Evolutionary conservation across 306 rosid species (phyloP).

Genomic region (Herpetospermum pedunculosum): DNA sequence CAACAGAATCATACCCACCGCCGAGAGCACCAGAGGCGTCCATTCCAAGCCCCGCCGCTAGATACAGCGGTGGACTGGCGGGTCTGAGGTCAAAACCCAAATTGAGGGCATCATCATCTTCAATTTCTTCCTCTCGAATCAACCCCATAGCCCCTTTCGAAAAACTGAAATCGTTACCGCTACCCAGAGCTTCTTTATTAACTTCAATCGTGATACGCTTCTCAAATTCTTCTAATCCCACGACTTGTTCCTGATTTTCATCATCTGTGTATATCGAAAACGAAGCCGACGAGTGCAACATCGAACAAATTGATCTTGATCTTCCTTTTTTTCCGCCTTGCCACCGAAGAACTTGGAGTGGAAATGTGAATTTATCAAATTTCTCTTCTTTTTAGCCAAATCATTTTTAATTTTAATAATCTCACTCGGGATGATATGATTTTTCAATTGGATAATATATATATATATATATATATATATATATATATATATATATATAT

Average conservation of each 20-base stretch:
- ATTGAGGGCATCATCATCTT: conserved; percentile 20
- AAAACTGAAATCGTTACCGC: conserved; percentile 38
- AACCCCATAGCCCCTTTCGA: conserved; percentile 31
- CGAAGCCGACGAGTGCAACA: conserved; percentile 50
- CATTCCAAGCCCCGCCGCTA: conserved; percentile 59
- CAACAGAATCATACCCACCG: conserved; percentile 13
- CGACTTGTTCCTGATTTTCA: conserved; percentile 13
- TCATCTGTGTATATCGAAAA: conserved; percentile 20
- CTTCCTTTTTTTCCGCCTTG: not conserved
- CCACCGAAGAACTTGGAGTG: too few species aligned
- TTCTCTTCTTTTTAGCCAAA: too few species aligned
- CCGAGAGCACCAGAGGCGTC: conserved; percentile 22
- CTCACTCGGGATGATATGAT: too few species aligned
- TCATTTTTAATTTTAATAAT: too few species aligned
- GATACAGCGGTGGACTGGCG: conserved; percentile 51
- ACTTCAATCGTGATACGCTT: conserved; percentile 21
- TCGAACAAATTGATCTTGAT: not conserved
- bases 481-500: too few species aligned
- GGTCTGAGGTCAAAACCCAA: conserved; percentile 20
- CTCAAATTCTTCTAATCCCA: conserved; percentile 16
- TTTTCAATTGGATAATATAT: too few species aligned
- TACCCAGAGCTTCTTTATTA: conserved; percentile 13
- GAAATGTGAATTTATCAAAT: too few species aligned
- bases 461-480: too few species aligned
- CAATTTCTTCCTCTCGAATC: conserved; percentile 52